phyloP scores from a whole-genome alignment of 805 yeast genomes.

The Scheffersomyces stipitis region DNA sequence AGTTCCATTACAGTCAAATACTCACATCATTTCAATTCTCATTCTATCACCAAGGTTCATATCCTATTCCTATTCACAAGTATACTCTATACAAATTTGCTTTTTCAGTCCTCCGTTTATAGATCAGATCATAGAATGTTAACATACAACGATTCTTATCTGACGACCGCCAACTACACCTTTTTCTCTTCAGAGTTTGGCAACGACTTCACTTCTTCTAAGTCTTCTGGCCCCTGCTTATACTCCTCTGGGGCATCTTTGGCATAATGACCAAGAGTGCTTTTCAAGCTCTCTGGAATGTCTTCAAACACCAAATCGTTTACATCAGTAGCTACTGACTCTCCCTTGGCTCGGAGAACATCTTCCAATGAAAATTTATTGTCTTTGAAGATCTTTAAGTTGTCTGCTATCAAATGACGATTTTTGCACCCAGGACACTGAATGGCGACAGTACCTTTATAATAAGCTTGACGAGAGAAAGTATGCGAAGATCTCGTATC shows the following conservation, averaged over 20 bases:
- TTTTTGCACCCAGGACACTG: constrained; percentile 90
- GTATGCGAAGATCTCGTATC: constrained; percentile 79
- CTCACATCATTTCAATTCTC: too few relatives aligned
- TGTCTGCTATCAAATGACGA: constrained; percentile 88
- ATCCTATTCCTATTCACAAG: too few relatives aligned
- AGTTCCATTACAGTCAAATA: too few relatives aligned
- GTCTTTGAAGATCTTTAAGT: constrained; percentile 71
- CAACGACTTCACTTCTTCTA: neutral
- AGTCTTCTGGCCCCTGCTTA: constrained; percentile 9
- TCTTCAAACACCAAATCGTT: constrained; percentile 72
- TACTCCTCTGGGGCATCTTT: constrained; percentile 60
- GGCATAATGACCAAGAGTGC: constrained; percentile 61
- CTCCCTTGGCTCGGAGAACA: constrained; percentile 73
- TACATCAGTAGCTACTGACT: constrained; percentile 60
- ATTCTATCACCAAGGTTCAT: too few relatives aligned
- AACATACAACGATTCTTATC: too few relatives aligned
- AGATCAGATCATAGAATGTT: too few relatives aligned
- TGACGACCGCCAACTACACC: too few relatives aligned
- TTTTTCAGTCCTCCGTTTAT: too few relatives aligned
- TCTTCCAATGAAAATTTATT: constrained; percentile 75
- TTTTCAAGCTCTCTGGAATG: constrained; percentile 56
- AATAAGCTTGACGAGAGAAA: constrained; percentile 91
- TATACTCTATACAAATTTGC: too few relatives aligned
- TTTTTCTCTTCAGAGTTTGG: neutral
- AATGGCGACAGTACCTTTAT: constrained; percentile 79